These are phyloP conservation scores for Pseudocercospora eumusae DNA, from an alignment of 2,329 filamentous ascomycete species.

Conservation along the genomic window DNA sequence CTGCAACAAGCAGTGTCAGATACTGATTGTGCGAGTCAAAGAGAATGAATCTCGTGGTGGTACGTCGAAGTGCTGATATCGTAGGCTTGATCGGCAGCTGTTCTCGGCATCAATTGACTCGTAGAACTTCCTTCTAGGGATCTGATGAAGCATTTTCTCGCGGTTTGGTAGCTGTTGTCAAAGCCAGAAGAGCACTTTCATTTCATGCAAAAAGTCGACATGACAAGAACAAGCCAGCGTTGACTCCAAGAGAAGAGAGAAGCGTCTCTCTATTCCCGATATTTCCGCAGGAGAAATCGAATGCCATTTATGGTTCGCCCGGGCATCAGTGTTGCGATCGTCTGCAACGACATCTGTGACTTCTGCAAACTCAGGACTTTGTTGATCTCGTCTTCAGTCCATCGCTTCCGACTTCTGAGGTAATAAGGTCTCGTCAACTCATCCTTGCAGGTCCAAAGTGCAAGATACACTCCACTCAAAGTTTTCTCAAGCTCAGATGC, in stretches of 20 bases:
- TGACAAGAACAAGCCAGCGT: background rate
- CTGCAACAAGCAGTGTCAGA: too few relatives aligned
- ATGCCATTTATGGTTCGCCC: background rate
- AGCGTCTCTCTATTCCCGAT: background rate
- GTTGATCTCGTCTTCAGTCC: background rate
- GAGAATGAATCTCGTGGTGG: background rate
- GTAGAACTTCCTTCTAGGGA: background rate
- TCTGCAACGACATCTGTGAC: background rate
- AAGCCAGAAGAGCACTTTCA: background rate
- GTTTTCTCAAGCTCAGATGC: background rate
- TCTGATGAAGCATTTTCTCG: background rate
- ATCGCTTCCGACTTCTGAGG: background rate
- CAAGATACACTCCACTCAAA: background rate
- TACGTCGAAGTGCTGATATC: background rate
- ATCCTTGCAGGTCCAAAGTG: background rate
- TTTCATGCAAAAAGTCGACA: background rate
- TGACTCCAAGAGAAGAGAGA: background rate
- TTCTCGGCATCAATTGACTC: background rate
- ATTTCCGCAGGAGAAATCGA: background rate
- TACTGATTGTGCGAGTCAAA: background rate
- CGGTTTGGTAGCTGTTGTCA: background rate
- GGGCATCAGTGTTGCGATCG: background rate
- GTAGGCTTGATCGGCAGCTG: background rate
- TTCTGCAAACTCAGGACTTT: background rate
- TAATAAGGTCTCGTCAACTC: background rate